Base-by-base conservation (phyloP, 148 eudicot species). In the Tetragonia tetragonoides region DNA sequence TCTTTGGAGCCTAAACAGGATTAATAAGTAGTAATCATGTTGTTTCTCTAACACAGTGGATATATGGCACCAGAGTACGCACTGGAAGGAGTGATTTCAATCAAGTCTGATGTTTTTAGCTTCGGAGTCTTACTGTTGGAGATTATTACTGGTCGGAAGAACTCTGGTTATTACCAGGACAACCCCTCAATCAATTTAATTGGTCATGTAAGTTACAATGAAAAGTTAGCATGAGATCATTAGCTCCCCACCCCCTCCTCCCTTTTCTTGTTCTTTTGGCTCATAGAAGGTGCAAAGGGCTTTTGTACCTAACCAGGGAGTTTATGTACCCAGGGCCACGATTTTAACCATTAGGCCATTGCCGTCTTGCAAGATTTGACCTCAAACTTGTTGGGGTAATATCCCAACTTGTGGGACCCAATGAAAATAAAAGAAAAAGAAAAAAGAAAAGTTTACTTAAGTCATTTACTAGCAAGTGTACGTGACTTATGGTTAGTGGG, bases 31-130 rank as follows among this genome's bases (percentile, higher is more conserved):
- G 17, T 76, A 3, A 28, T 54, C 39, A 59, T 20, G 10, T 4
- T 56, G 66, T 12, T 16, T 75, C 11, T 21, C 10, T 41, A 46
- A 75, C 16, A 47, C 87, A 87, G 90, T 73, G 90, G 92, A 51
- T 87, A 89, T 61, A 89, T 89, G 92, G 79, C 92, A 60, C 92
- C 92, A 0, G 92, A 89, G 76, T 89, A 89, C 59, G 90, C 90
- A 28, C 70, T 89, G 67, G 85, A 87, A 60, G 92, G 92, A 9
- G 68, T 75, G 3, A 85, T 89, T 49, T 89, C 88, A 15, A 14
- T 84, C 9, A 89, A 87, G 67, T 89, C 92, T 0, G 90, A 89
- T 74, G 87, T 89, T 57, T 89, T 89, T 39, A 89, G 88, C 72
- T 89, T 87, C 2, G 92, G 92, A 53, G 90, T 87, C 40, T 61